phyloP scores from a whole-genome alignment of 2,329 filamentous ascomycete genomes.

The Macrophomina pseudophaseolina region DNA sequence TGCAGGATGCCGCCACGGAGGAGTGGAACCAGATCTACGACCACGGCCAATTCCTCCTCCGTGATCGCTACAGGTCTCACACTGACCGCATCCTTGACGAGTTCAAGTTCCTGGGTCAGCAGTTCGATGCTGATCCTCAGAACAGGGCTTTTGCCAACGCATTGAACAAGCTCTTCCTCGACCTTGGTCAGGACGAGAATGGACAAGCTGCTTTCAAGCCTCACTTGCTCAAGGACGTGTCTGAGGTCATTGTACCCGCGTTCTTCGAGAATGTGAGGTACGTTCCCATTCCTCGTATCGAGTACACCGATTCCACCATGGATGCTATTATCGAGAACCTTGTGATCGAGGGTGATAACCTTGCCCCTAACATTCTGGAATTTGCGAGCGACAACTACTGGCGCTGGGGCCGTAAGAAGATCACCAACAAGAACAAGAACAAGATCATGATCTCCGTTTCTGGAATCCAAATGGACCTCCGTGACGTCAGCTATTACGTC shows the following conservation, averaged over 20 bases:
- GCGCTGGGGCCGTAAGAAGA: constrained; percentile 90
- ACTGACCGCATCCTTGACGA: constrained; percentile 88
- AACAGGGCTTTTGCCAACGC: constrained; percentile 81
- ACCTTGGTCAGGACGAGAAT: constrained; percentile 84
- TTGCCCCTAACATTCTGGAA: constrained; percentile 91
- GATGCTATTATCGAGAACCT: constrained; percentile 94
- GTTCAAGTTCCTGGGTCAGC: constrained; percentile 83
- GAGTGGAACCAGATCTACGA: constrained; percentile 89
- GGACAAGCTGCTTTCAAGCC: constrained; percentile 92
- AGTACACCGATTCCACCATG: constrained; percentile 82
- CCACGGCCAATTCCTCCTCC: constrained; percentile 81
- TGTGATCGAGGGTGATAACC: constrained; percentile 93
- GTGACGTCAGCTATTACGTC: constrained; percentile 90
- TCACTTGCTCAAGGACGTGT: constrained; percentile 86
- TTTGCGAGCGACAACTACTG: constrained; percentile 92
- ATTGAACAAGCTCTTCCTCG: constrained; percentile 82
- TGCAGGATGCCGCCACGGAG: constrained; percentile 77
- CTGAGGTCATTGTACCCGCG: constrained; percentile 81
- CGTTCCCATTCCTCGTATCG: constrained; percentile 90
- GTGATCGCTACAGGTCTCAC: constrained; percentile 84
- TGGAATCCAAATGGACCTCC: constrained; percentile 88
- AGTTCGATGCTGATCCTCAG: constrained; percentile 86
- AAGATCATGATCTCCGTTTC: constrained; percentile 83
- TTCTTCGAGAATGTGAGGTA: constrained; percentile 86
- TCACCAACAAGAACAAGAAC: constrained; percentile 81